Base-by-base conservation (phyloP, 768 basidiomycete genomes). In the Mrakia hoshinonis region DNA sequence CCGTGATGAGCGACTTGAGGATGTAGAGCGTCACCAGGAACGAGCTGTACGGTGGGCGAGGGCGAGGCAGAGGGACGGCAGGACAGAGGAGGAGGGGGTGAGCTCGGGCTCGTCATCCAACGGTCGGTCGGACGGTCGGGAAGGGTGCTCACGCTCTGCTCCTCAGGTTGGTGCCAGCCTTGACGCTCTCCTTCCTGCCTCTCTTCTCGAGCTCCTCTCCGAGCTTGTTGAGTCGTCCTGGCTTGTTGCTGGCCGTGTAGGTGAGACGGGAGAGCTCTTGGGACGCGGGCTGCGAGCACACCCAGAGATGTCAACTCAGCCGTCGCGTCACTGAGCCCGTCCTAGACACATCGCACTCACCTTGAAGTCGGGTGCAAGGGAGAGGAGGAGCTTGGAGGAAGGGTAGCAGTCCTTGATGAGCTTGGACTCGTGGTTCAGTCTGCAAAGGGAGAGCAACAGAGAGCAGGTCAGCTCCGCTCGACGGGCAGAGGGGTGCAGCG, bases 201-300 rank as follows among this genome's bases (percentile, higher is more conserved):
- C 78, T 38, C 54, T 73, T 74, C 63, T 78, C 77, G 20, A 80
- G 69, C 75, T 79, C 79, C 67, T 78, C 75, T 0, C 76, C 78
- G 12, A 79, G 72, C 55, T 76, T 76, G 51, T 76, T 74, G 11
- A 80, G 70, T 47, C 77, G 75, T 4, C 76, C 76, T 20, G 77
- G 76, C 70, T 79, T 78, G 70, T 79, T 79, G 51, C 68, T 69
- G 4, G 75, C 75, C 51, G 74, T 75, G 55, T 79, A 79, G 2
- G 78, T 77, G 49, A 80, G 68, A 55, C 78, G 77, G 4, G 75
- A 75, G 18, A 79, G 71, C 64, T 80, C 80, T 48, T 79, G 78
- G 3, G 76, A 77, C 1, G 78, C 68, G 0, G 80, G 80, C 70
- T 77, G 75, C 43, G 43, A 43, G 43, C 7, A 43, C 43, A 43